These are phyloP conservation scores for Podaxis sp. DNA, from an alignment of 768 basidiomycete species.

Conservation along the genomic window DNA sequence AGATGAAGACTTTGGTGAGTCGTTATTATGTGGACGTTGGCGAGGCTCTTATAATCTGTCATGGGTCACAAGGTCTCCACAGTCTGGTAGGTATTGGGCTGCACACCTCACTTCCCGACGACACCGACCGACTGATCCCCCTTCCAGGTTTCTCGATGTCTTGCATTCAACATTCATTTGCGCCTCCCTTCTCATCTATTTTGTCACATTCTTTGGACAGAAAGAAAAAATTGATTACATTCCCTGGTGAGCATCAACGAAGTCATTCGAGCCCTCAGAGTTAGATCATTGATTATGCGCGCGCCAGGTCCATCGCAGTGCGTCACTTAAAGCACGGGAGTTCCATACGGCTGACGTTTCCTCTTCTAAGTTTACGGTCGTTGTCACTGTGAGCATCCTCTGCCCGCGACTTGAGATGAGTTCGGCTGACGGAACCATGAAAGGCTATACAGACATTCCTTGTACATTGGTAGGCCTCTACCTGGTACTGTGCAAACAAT, in stretches of 20 bases:
- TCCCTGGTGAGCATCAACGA: conserved; percentile 35
- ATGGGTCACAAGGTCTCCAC: conserved; percentile 20
- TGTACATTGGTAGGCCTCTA: conserved; percentile 44
- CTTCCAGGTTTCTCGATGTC: conserved; percentile 32
- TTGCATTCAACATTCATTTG: conserved; percentile 41
- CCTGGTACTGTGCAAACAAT: neutral
- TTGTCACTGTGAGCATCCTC: conserved; percentile 30
- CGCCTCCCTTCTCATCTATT: conserved; percentile 40
- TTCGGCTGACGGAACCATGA: neutral
- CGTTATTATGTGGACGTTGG: neutral
- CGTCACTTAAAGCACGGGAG: conserved; percentile 11
- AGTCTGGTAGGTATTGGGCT: conserved; percentile 27
- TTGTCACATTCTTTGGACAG: conserved; percentile 45
- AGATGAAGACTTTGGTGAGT: conserved; percentile 35
- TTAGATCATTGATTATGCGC: neutral
- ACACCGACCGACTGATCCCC: neutral
- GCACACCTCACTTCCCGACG: neutral
- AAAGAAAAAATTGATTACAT: conserved; percentile 37
- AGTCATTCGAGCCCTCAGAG: neutral
- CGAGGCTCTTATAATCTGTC: neutral
- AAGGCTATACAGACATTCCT: conserved; percentile 49
- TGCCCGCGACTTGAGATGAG: neutral
- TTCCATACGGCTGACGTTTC: neutral
- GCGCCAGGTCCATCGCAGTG: conserved; percentile 38
- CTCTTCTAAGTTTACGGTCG: conserved; percentile 33